Evolutionary conservation across 2,329 filamentous ascomycete species (phyloP).

Genomic region (Rutstroemia sp.): DNA sequence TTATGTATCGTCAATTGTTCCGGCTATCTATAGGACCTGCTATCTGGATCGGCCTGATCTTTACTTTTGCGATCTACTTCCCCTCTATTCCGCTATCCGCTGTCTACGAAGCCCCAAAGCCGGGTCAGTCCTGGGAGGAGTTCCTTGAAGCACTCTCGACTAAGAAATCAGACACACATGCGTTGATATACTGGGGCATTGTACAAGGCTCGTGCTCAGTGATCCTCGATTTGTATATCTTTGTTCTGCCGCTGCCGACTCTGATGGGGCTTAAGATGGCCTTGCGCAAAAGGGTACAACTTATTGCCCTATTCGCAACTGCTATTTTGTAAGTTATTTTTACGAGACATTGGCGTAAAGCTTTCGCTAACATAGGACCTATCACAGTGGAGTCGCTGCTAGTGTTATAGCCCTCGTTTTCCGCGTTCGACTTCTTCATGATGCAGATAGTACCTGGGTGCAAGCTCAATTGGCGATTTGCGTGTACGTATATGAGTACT

Average conservation of each 20-base stretch:
- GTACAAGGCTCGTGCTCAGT: background rate
- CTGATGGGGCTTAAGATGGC: background rate
- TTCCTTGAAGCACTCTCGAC: background rate
- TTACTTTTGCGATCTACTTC: background rate
- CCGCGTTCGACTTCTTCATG: background rate
- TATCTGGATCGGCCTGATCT: background rate
- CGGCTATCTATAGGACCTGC: background rate
- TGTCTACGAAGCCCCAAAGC: background rate
- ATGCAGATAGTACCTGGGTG: background rate
- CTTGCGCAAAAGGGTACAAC: background rate
- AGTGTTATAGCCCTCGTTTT: background rate
- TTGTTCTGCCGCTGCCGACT: background rate
- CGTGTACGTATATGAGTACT: background rate
- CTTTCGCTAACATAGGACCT: background rate
- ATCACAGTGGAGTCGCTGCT: background rate
- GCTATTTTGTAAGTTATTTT: background rate
- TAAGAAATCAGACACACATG: background rate
- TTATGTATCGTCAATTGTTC: background rate
- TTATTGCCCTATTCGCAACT: background rate
- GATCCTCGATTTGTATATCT: background rate
- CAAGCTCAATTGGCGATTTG: background rate
- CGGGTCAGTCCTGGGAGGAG: background rate
- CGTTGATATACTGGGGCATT: background rate
- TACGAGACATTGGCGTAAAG: background rate
- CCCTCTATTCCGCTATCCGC: background rate